Conservation (phyloP, 441 rosid genomes). For the Corymbia citriodora region DNA sequence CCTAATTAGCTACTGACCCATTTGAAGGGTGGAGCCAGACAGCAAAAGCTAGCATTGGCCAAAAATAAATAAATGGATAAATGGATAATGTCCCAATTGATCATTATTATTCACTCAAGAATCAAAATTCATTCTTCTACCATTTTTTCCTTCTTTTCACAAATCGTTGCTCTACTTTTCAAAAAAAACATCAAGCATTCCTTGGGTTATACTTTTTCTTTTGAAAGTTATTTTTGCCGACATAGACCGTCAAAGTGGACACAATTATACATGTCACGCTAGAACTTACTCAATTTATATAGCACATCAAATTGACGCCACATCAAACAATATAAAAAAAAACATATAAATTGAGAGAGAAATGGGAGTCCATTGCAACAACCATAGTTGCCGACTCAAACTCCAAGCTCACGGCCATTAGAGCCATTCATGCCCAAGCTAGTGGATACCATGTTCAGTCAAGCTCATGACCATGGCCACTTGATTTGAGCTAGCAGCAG, state of each 20-base stretch:
- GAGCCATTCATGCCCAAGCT: too few relatives aligned
- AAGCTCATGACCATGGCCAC: too few relatives aligned
- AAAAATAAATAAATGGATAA: not conserved
- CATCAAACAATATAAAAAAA: not conserved
- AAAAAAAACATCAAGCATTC: not conserved
- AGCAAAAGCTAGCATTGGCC: not conserved
- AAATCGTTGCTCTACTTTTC: not conserved
- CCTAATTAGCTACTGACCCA: too few relatives aligned
- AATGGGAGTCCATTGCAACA: too few relatives aligned
- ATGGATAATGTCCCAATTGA: not conserved
- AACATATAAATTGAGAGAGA: too few relatives aligned
- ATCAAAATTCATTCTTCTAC: not conserved
- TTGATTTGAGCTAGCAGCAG: too few relatives aligned
- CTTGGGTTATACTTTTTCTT: not conserved
- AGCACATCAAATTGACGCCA: not conserved
- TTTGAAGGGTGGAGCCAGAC: fast-evolving
- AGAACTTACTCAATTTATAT: not conserved
- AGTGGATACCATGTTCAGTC: too few relatives aligned
- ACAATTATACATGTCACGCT: too few relatives aligned
- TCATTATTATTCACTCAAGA: not conserved
- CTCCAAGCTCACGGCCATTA: too few relatives aligned
- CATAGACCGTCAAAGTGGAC: fast-evolving
- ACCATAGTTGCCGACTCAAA: too few relatives aligned
- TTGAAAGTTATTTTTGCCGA: not conserved
- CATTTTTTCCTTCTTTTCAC: too few relatives aligned